Conservation (phyloP, 345 rosid genomes). For the Turnera subulata region DNA sequence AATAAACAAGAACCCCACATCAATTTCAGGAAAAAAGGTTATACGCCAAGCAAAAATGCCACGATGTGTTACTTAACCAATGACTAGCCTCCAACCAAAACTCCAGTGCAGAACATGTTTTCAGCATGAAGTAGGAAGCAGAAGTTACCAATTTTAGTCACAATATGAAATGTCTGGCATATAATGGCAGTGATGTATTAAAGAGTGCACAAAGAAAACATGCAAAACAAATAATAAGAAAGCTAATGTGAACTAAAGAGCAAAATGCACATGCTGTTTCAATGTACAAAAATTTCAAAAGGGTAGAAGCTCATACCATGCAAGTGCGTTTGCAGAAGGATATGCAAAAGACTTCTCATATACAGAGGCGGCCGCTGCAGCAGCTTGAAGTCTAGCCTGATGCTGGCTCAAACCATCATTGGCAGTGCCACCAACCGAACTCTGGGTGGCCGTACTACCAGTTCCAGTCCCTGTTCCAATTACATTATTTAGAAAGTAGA, state of each 20-base stretch:
- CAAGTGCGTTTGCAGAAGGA: constrained; percentile 63
- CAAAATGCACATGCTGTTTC: neutral
- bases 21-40: too few species aligned
- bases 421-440: constrained; percentile 35
- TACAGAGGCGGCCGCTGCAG: constrained; percentile 72
- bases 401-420: constrained; percentile 48
- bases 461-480: constrained; percentile 41
- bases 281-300: neutral
- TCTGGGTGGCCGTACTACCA: constrained; percentile 41
- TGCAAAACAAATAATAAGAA: neutral
- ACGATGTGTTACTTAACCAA: too few species aligned
- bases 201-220: neutral
- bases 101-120: too few species aligned
- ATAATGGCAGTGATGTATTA: too few species aligned
- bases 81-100: too few species aligned
- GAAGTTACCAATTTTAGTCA: too few species aligned
- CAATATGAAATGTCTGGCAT: too few species aligned
- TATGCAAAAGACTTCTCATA: constrained; percentile 78
- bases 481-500: constrained; percentile 14
- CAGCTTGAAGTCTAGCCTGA: constrained; percentile 81
- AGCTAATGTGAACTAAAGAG: neutral
- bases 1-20: too few species aligned
- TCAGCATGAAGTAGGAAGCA: too few species aligned
- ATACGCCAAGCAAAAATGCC: neutral
- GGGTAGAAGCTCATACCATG: constrained; percentile 45